phyloP scores from a whole-genome alignment of 139 green algal species.

The Gonium pectorale region DNA sequence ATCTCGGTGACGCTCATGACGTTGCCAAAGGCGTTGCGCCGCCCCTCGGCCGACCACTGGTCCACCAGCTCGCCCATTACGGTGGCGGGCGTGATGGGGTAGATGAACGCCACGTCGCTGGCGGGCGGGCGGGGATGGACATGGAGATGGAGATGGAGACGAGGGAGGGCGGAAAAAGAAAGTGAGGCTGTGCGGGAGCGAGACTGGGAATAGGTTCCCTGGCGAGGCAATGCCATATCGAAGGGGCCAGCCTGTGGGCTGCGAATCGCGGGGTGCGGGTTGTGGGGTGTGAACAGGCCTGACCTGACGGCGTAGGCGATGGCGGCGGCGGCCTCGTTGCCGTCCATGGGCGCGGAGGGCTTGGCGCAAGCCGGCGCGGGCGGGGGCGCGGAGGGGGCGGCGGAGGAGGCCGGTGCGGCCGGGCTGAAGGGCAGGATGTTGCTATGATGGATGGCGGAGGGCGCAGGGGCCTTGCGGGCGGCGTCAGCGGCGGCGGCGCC shows the following conservation, averaged over 20 bases:
- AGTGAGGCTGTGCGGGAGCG: no score
- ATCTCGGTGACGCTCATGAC: constrained; percentile 72
- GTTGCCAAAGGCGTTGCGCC: constrained; percentile 62
- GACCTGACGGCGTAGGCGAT: constrained; percentile 62
- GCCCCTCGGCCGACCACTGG: constrained; percentile 57
- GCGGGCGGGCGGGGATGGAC: no score
- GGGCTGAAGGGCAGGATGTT: constrained; percentile 16
- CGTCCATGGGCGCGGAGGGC: constrained; percentile 58
- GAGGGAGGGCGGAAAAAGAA: no score
- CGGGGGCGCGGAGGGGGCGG: background rate
- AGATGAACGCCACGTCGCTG: constrained; percentile 77
- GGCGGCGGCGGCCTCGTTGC: constrained; percentile 65
- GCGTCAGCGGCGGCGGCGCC: no score
- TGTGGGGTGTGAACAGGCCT: no score
- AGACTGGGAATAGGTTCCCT: no score
- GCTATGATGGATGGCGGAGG: no score
- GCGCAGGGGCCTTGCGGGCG: no score
- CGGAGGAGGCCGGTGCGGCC: background rate
- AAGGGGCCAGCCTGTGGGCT: no score
- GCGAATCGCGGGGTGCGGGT: no score
- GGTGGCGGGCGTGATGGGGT: constrained; percentile 70
- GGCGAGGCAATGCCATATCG: no score
- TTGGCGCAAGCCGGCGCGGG: background rate
- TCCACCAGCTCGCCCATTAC: constrained; percentile 66
- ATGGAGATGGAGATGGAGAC: no score